phyloP scores from a whole-genome alignment of 345 rosid species.

The Erodium maritimum region DNA sequence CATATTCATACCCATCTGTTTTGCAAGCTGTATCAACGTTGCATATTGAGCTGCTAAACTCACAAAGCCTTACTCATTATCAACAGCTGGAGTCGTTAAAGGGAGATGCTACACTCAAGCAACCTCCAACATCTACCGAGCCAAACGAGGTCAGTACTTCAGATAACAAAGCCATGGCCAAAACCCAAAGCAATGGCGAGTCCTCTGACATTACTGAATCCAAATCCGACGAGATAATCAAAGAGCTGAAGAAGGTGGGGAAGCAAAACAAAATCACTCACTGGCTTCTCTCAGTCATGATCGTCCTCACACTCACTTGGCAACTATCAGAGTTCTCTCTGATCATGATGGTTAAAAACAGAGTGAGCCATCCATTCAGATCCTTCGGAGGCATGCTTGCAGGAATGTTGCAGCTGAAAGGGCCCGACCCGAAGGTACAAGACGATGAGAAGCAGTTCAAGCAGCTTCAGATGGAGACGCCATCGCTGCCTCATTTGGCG shows the following conservation, averaged over 20 bases:
- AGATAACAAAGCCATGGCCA: slow-evolving; percentile 3
- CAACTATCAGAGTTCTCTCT: slow-evolving; percentile 68
- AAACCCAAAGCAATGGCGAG: slow-evolving; percentile 2
- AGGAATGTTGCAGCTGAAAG: slow-evolving; percentile 25
- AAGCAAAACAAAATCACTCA: slow-evolving; percentile 63
- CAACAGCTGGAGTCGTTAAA: slow-evolving; percentile 40
- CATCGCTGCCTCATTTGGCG: slow-evolving; percentile 14
- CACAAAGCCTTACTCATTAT: too few relatives aligned
- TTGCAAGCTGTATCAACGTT: too few relatives aligned
- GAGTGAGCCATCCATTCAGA: slow-evolving; percentile 52
- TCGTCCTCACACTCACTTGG: slow-evolving; percentile 58
- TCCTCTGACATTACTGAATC: slow-evolving; percentile 1
- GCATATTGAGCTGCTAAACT: too few relatives aligned
- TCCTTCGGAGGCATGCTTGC: slow-evolving; percentile 36
- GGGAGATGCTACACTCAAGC: slow-evolving; percentile 6
- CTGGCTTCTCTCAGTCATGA: slow-evolving; percentile 53
- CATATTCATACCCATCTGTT: too few relatives aligned
- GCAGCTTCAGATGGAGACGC: slow-evolving; percentile 10
- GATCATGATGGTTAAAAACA: slow-evolving; percentile 41
- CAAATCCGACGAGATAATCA: slow-evolving; percentile 31
- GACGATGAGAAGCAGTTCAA: slow-evolving; percentile 1
- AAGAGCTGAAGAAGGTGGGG: slow-evolving; percentile 49
- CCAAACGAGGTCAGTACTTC: slow-evolving; percentile 8
- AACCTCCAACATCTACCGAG: slow-evolving; percentile 5
- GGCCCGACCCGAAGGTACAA: neutral